Base-by-base conservation (phyloP, 179 eudicot species). In the Patellifolia procumbens region DNA sequence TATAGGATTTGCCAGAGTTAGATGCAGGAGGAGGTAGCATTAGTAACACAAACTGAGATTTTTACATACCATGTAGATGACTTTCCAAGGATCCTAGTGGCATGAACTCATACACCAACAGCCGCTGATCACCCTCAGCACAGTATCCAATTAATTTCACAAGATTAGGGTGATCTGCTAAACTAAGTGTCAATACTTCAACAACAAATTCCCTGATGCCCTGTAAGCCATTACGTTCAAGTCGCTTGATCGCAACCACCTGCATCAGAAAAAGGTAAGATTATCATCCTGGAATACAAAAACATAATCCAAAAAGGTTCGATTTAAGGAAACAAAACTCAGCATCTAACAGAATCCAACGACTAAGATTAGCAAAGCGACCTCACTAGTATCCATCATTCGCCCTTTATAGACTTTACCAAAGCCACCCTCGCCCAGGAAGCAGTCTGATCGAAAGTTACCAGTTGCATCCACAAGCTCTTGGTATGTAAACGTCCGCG, bases 381-480 rank as follows among this genome's bases (percentile, higher is more conserved):
- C 92, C 90, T 89, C 80, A 68, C 55, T 73, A 46, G 87, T 82
- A 69, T 82, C 83, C n/a, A 49, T 28, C 68, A 89, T 56, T 37
- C 35, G 69, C 43, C 92, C 92, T 85, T 87, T 89, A 74, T 82
- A 89, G 37, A 89, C 92, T 83, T 84, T 87, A 68, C 92, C 92
- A 79, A 89, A 89, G 34, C 92, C 92, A 32, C 92, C 92, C 80
- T 89, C 87, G 22, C 92, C 92, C n/a, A 89, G 45, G 70, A 87
- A 83, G 69, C 84, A 79, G 43, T 83, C 92, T 15, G 69, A 76
- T 69, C 82, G 88, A 35, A 89, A 89, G 76, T 82, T 79, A 37
- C 72, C 82, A 0, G 92, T 89, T 34, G 92, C 92, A 56, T 77
- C 82, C 70, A 89, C 79, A 34, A 89, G 83, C 48, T 84, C 77